These are phyloP conservation scores for Monosporascus sp. DNA, from an alignment of 2,329 filamentous ascomycete species.

Conservation along the genomic window DNA sequence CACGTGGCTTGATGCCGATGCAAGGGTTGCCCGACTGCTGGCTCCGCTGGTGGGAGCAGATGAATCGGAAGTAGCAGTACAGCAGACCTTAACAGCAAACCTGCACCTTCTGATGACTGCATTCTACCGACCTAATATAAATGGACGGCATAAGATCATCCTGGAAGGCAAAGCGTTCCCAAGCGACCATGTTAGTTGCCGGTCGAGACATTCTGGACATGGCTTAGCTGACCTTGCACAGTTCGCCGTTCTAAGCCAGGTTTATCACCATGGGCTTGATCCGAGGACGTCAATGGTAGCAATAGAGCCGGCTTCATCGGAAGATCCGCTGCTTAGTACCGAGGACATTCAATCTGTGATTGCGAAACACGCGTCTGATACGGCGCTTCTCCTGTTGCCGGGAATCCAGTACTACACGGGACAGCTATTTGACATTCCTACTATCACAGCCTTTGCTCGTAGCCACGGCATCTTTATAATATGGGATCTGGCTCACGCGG, in stretches of 20 bases:
- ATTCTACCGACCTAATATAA: slow-evolving; percentile 65
- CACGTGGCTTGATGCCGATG: slow-evolving; percentile 67
- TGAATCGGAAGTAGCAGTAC: slow-evolving; percentile 65
- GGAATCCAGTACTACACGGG: slow-evolving; percentile 79
- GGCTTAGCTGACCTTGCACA: slow-evolving; percentile 29
- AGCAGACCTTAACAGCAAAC: slow-evolving; percentile 76
- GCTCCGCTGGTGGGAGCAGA: slow-evolving; percentile 66
- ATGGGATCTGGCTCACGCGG: slow-evolving; percentile 77
- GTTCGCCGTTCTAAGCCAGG: slow-evolving; percentile 74
- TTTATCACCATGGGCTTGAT: slow-evolving; percentile 60
- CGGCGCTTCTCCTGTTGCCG: slow-evolving; percentile 67
- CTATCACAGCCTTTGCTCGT: slow-evolving; percentile 67
- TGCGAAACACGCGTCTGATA: slow-evolving; percentile 56
- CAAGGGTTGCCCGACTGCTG: slow-evolving; percentile 58
- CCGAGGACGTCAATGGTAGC: slow-evolving; percentile 62
- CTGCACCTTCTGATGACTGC: slow-evolving; percentile 72
- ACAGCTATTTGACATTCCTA: slow-evolving; percentile 68
- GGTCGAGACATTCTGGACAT: slow-evolving; percentile 1
- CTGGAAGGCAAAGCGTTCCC: slow-evolving; percentile 77
- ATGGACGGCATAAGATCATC: slow-evolving; percentile 63
- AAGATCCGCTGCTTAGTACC: slow-evolving; percentile 54
- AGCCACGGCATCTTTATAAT: slow-evolving; percentile 62
- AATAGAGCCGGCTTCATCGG: slow-evolving; percentile 50
- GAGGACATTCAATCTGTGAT: slow-evolving; percentile 63
- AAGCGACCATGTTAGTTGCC: slow-evolving; percentile 63